A percentile compares a stretch with the other conserved stretches of the same genome.
Conservation (phyloP, 495 filamentous ascomycete genomes). For the Durotheca rogersii region DNA sequence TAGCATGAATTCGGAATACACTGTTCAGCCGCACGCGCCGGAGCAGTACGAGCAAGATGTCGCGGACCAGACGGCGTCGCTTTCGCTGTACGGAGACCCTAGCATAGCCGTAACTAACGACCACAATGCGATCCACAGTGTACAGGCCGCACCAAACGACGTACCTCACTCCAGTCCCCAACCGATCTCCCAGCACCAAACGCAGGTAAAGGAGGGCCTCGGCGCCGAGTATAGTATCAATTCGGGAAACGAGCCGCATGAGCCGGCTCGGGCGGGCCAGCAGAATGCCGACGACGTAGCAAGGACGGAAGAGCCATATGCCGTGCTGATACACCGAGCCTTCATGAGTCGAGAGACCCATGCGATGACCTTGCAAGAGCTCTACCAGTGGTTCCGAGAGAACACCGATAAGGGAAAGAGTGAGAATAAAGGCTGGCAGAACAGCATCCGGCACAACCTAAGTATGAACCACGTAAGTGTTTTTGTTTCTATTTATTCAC, state of each 20-base stretch:
- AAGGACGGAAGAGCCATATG: slow-evolving; percentile 68
- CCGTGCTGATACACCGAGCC: slow-evolving; percentile 75
- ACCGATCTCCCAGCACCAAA: not conserved
- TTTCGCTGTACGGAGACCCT: slow-evolving; percentile 1
- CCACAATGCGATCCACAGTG: no score
- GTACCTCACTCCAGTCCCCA: not conserved
- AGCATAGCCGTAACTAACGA: no score
- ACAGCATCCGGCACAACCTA: slow-evolving; percentile 94
- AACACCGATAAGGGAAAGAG: slow-evolving; percentile 74
- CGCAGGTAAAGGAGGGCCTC: not conserved
- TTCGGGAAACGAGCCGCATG: not conserved
- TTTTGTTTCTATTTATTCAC: not conserved
- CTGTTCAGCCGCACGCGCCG: not conserved
- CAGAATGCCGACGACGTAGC: slow-evolving; percentile 12
- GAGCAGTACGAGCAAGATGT: slow-evolving; percentile 12
- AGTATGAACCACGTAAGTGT: slow-evolving; percentile 90
- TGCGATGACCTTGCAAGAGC: slow-evolving; percentile 76
- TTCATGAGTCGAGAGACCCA: slow-evolving; percentile 63
- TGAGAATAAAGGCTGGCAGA: slow-evolving; percentile 82
- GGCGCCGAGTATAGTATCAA: not conserved
- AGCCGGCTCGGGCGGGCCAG: not conserved
- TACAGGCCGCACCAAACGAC: no score
- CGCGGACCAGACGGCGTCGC: not conserved
- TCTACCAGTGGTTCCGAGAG: slow-evolving; percentile 86
- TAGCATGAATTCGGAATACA: slow-evolving; percentile 5